A percentile compares a stretch with the other conserved stretches of the same genome.
phyloP scores from a whole-genome alignment of 805 yeast genomes.

The Teunomyces tritomae region DNA sequence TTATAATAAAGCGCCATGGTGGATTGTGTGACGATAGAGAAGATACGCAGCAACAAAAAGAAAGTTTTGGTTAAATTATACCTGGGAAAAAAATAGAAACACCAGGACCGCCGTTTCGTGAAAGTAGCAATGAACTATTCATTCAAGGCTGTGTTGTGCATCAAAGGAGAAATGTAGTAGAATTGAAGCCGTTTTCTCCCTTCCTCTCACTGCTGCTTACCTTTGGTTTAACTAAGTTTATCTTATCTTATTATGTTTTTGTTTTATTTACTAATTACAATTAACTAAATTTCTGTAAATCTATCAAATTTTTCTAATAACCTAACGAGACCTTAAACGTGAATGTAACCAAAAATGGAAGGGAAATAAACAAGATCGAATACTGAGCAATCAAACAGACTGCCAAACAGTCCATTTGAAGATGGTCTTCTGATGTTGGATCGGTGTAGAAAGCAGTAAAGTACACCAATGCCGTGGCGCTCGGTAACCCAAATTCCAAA shows the following conservation, averaged over 20 bases:
- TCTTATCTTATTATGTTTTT: too few species aligned
- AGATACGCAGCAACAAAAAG: neutral
- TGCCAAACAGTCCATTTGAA: slow-evolving; percentile 86
- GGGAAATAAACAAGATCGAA: slow-evolving; percentile 57
- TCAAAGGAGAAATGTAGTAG: too few species aligned
- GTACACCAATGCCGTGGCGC: slow-evolving; percentile 85
- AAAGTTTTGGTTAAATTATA: too few species aligned
- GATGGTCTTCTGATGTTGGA: slow-evolving; percentile 45
- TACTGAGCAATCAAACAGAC: slow-evolving; percentile 74
- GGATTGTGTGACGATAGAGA: neutral
- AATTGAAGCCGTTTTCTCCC: too few species aligned
- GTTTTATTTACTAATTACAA: too few species aligned
- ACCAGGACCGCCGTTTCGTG: too few species aligned
- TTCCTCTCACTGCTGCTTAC: too few species aligned
- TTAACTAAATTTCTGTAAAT: too few species aligned
- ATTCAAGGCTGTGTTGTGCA: too few species aligned
- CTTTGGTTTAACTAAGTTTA: too few species aligned
- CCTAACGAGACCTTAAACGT: slow-evolving; percentile 52
- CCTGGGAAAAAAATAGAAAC: too few species aligned
- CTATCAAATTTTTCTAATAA: neutral
- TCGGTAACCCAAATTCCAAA: slow-evolving; percentile 76
- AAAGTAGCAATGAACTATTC: too few species aligned
- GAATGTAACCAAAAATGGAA: slow-evolving; percentile 76
- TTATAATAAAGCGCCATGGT: slow-evolving; percentile 44
- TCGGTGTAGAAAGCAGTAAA: slow-evolving; percentile 87